A percentile compares a stretch with the other conserved stretches of the same genome.
phyloP scores from a whole-genome alignment of 148 eudicot genomes.

The Cornus suecica region DNA sequence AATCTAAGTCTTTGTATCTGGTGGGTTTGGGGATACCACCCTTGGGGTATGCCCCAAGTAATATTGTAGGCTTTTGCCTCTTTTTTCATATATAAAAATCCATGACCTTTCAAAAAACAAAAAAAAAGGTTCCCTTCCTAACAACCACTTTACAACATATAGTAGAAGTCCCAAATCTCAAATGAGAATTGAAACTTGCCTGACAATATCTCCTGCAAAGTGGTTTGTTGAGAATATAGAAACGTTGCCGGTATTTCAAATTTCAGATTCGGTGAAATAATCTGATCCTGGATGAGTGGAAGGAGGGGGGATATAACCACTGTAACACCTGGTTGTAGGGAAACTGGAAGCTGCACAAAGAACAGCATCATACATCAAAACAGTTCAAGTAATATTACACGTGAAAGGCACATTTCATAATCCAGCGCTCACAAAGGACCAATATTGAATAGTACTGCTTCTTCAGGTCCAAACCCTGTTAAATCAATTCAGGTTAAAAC shows the following conservation, averaged over 20 bases:
- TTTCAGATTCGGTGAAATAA: slow-evolving; percentile 81
- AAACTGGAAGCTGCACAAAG: slow-evolving; percentile 80
- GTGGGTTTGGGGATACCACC: no score
- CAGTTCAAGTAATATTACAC: no score
- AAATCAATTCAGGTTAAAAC: not conserved
- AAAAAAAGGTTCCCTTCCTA: no score
- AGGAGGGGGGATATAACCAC: slow-evolving; percentile 93
- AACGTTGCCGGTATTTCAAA: slow-evolving; percentile 93
- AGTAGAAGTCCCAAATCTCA: not conserved
- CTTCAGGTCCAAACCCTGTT: slow-evolving; percentile 6
- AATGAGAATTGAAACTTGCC: slow-evolving; percentile 35
- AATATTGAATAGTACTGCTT: not conserved
- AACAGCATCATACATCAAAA: not conserved
- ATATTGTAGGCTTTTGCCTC: no score
- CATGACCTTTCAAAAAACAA: no score
- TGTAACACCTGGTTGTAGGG: slow-evolving; percentile 82
- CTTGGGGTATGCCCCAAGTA: no score
- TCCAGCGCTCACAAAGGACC: slow-evolving; percentile 4
- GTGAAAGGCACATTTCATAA: not conserved
- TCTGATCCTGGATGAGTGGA: slow-evolving; percentile 98
- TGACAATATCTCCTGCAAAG: slow-evolving; percentile 75
- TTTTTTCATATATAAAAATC: no score
- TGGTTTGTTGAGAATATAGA: slow-evolving; percentile 88
- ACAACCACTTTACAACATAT: not conserved
- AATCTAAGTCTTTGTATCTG: no score